Conservation (phyloP, 129 eudicot species). For the Lactuca sativa region DNA sequence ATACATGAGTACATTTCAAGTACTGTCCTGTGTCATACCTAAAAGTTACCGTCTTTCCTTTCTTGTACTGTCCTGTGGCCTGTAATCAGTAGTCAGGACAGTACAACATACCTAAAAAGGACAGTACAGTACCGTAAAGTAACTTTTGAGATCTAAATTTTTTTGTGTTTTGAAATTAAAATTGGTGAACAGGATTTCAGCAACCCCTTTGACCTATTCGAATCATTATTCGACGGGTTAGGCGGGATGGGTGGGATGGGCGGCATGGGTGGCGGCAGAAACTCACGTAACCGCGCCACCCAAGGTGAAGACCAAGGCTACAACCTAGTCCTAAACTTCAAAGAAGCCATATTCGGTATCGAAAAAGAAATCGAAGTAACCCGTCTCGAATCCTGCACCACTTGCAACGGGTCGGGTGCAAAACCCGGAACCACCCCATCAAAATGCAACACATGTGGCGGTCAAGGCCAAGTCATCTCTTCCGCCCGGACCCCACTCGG, state of each 20-base stretch:
- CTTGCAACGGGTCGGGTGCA: constrained; percentile 88
- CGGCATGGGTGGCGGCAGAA: constrained; percentile 65
- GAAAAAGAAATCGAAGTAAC: constrained; percentile 87
- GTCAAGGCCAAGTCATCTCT: constrained; percentile 86
- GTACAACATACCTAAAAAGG: too few relatives aligned
- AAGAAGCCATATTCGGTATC: constrained; percentile 88
- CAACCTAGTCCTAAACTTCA: constrained; percentile 75
- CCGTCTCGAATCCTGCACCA: constrained; percentile 71
- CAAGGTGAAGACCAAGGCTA: constrained; percentile 88
- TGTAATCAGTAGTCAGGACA: too few relatives aligned
- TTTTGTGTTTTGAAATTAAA: background rate
- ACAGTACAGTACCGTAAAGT: background rate
- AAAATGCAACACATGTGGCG: constrained; percentile 73
- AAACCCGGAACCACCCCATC: constrained; percentile 75
- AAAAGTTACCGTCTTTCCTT: too few relatives aligned
- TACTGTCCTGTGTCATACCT: background rate
- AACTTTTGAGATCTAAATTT: background rate
- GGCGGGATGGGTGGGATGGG: constrained; percentile 93
- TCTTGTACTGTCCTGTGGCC: too few relatives aligned
- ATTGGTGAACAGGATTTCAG: constrained; percentile 70
- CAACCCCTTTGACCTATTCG: constrained; percentile 86
- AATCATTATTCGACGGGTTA: constrained; percentile 71
- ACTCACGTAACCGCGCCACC: constrained; percentile 54
- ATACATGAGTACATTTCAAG: too few relatives aligned
- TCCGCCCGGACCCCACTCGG: constrained; percentile 88